Base-by-base conservation (phyloP, 305 asterid species). In the Striga hermonthica region DNA sequence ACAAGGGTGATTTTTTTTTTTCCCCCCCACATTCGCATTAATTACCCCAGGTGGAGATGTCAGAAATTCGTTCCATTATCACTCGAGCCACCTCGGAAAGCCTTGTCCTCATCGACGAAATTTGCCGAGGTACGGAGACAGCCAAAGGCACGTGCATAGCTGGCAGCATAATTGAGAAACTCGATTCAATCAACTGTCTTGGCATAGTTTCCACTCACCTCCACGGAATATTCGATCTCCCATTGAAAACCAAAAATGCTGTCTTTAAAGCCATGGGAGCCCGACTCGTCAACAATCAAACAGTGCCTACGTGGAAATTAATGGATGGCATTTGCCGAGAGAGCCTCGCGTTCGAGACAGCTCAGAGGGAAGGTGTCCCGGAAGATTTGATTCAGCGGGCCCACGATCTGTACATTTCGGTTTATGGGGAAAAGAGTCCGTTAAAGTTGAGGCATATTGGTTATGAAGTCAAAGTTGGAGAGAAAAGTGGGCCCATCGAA, bases 71-170 rank as follows among this genome's bases (percentile, higher is more conserved):
- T 14, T 86, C 95, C 31, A 84, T 93, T 45, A 71, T 93, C 15
- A 71, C 82, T 22, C 74, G 86, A 47, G 88, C 96, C 68, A 85
- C 95, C 64, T 88, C 97, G 39, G 86, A 81, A 64, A 93, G 96
- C 79, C 97, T 93, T 22, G 91, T 93, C 10, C 95, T 93, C 63
- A 80, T 93, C 38, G 99, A 93, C 68, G 99, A 93, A 70, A 90
- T 93, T 76, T 93, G 97, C 72, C 84, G 97, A 69, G 99, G 99
- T 58, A 93, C 99, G n/a, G 99, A 90, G 78, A 93, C 99, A 39
- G 97, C 99, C 0, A 93, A 93, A 72, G 99, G 99, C 58, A 86
- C 96, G 16, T 93, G 99, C 55, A 90, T 93, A 74, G 99, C 99
- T 15, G 99, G 99, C 13, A 89, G 97, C 70, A 68, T 90, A 74